These are phyloP conservation scores for Warburgia ugandensis DNA, from an alignment of 164 flowering plant genomes.

Conservation along the genomic window DNA sequence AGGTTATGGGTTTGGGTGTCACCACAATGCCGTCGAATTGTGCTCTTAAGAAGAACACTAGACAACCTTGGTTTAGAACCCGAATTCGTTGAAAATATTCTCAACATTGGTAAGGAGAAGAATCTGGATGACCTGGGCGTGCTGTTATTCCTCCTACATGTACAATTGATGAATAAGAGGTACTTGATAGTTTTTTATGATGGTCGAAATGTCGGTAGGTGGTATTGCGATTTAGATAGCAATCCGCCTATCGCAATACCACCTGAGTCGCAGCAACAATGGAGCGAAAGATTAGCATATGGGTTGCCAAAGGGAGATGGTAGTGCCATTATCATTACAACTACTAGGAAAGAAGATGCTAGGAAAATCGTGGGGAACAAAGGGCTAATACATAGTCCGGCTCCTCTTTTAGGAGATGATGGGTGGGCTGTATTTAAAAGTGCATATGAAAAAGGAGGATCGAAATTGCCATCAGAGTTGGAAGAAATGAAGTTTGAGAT, in stretches of 20 bases:
- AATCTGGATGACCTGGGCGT: conserved; percentile 1
- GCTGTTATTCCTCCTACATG: conserved; percentile 7
- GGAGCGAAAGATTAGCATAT: conserved; percentile 6
- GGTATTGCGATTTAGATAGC: neutral
- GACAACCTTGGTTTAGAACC: too few species aligned
- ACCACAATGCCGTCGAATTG: too few species aligned
- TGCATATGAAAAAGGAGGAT: neutral
- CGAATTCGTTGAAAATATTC: neutral
- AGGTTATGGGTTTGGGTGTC: too few species aligned
- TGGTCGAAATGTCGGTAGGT: too few species aligned
- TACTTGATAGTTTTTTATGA: conserved; percentile 12
- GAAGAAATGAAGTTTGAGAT: neutral
- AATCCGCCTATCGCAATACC: too few species aligned
- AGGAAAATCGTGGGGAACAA: conserved; percentile 5
- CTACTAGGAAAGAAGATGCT: conserved; percentile 5
- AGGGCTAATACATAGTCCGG: conserved; percentile 4
- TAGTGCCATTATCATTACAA: conserved; percentile 10
- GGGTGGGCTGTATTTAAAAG: too few species aligned
- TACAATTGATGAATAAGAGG: conserved; percentile 10
- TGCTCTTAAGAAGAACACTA: too few species aligned
- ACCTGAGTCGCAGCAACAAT: neutral
- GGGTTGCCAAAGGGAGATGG: conserved; percentile 12
- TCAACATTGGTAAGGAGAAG: neutral
- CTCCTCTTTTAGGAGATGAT: neutral
- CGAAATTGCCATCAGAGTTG: neutral